Base-by-base conservation (phyloP, 371 early-diverging fungal genomes). In the Vairimorpha necatrix region DNA sequence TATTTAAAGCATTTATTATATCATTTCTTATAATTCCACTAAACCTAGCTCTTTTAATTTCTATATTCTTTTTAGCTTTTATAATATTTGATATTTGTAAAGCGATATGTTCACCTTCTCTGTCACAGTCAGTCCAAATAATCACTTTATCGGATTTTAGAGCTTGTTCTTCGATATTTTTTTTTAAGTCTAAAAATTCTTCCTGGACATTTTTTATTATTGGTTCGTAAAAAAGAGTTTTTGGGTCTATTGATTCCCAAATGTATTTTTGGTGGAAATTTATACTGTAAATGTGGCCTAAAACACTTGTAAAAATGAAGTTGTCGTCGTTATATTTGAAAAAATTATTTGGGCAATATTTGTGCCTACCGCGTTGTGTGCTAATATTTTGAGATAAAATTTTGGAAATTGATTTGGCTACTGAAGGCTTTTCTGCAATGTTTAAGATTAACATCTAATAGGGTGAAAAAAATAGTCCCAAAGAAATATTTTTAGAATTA, bases 81-180 rank as follows among this genome's bases (percentile, higher is more conserved):
- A 42, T 53, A 81, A 69, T 22, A 77, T 67, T 75, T 0, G 85
- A 88, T 16, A 94, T 88, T 79, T 96, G 95, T 6, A 83, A 81
- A 13, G 95, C 98, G 80, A 99, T 99, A 60, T 92, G 90, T 76
- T 99, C 99, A 20, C 99, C 99, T 84, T 98, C 98, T 47, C 94
- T 88, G 87, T 99, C 99, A 81, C 96, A 95, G 88, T 99, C 99
- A 0, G 98, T 98, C 98, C 98, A 99, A 34, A 98, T 94, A 63
- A 95, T 89, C 32, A 98, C 81, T 46, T 88, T 82, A 20, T 90
- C 84, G 0, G 91, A 87, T 6, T 77, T 69, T 34, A 81, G 56
- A 1, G 95, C 74, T 79, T 93, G 93, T 18, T 82, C 77, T 18
- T 86, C 89, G 0, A 94, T 81, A 0, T 82, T 80, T 68, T 86